Evolutionary conservation across 495 filamentous ascomycete species (phyloP).

Genomic region (Zalerion maritima): DNA sequence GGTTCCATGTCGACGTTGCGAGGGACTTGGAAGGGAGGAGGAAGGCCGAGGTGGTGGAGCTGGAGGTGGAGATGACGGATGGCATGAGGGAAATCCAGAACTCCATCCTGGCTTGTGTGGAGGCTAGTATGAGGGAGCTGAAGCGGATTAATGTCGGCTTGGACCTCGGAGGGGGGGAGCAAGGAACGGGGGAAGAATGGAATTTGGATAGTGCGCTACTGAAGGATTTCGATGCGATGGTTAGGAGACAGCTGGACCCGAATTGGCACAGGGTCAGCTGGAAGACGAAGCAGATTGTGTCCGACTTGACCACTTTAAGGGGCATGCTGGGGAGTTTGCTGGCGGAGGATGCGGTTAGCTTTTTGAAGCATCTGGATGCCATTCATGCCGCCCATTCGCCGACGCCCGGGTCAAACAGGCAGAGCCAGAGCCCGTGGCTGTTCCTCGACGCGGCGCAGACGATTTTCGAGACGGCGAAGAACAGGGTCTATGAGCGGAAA

Average conservation of each 20-base stretch:
- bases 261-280: conserved; percentile 96
- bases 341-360: conserved; percentile 79
- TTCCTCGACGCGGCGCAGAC: conserved; percentile 92
- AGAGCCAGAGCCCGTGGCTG: conserved; percentile 89
- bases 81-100: conserved; percentile 87
- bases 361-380: conserved; percentile 86
- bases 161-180: no score
- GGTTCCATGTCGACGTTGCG: conserved; percentile 85
- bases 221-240: conserved; percentile 77
- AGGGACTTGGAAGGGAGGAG: conserved; percentile 81
- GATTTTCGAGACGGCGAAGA: conserved; percentile 82
- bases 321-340: conserved; percentile 76
- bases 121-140: conserved; percentile 80
- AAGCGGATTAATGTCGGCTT: conserved; percentile 78
- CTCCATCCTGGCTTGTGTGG: conserved; percentile 90
- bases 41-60: conserved; percentile 92
- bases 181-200: no score
- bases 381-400: conserved; percentile 84
- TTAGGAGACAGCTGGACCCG: conserved; percentile 81
- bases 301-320: conserved; percentile 71
- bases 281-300: conserved; percentile 85
- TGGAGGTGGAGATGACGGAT: conserved; percentile 94
- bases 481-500: conserved; percentile 68
- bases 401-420: conserved; percentile 70
- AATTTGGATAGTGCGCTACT: conserved; percentile 90